Evolutionary conservation across 2,329 filamentous ascomycete species (phyloP), one percentile per base, ranked within the genome.

Genomic region (Apiospora aurea): DNA sequence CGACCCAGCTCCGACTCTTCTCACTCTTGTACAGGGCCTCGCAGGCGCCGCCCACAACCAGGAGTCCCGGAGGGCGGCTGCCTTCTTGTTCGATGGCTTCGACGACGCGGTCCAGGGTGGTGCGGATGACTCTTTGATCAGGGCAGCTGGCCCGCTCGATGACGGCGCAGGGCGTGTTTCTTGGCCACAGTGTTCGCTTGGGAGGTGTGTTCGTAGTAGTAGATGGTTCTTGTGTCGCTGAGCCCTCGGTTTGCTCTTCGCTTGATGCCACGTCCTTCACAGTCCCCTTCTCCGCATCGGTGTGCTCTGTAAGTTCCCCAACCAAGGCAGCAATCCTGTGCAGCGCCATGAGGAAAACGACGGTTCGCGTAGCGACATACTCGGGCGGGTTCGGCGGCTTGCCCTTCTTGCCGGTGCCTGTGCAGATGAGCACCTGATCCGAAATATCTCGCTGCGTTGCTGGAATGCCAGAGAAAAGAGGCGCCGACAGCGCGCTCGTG

Each of bases 391-490:
- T 85, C 0, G 95, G 95, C 0, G 94, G 86, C 71, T 90, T 92
- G 16, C 96, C 96, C 83, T 97, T 97, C 78, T 96, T 90, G 0
- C 96, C 96, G 0, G 96, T 99, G 0, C 96, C 96, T 0, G 96
- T 99, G 83, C 96, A 98, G n/a, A 99, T 89, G 38, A 99, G 87
- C 0, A 99, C 92, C 82, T 98, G 95, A 79, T 99, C 96, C 4
- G 94, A 93, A 0, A 97, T 93, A 64, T 93, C 93, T 6, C 96
- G 89, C 83, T 98, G 96, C 1, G 96, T 99, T 0, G 93, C 87
- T 1, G 96, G 96, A 44, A 99, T 94, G 8, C 88, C 91, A 0
- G 95, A 95, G 80, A 98, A 97, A 2, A 99, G 86, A 0, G 96
- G 94, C 13, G 95, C 96, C 71, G 90, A 93, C 49, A 99, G 85